Evolutionary conservation across 2,329 filamentous ascomycete species (phyloP), one percentile per base, ranked within the genome.

Genomic region (Aspergillus neotritici): DNA sequence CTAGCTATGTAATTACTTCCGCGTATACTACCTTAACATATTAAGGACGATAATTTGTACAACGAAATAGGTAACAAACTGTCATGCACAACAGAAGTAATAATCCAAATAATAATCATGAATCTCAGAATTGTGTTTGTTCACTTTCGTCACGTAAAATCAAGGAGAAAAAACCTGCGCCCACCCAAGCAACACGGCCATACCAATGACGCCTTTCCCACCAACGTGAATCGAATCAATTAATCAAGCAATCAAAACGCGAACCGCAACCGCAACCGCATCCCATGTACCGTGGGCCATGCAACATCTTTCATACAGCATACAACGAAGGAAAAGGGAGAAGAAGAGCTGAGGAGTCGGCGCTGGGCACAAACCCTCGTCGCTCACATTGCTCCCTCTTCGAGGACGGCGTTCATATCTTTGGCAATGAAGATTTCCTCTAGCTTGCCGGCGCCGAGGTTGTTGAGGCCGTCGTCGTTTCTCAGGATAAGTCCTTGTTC

Each of bases 401-500:
- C 63, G 7, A 68, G 55, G 37, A 67, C 57, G 8, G 69, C 69
- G 31, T 67, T 64, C 2, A 50, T 41, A 51, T 72, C 69, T 44
- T 56, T 65, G 17, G 51, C 53, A 34, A 72, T 67, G 42, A 63
- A 69, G 38, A 74, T 70, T 49, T 74, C 71, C 52, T 72, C 68
- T 14, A 72, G 48, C 13, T 56, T 64, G 36, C 59, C 60, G 9
- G 53, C 54, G 29, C 53, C 54, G 17, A 53, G 48, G 15, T 54
- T 56, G 39, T 51, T 53, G 35, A 43, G 56, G 6, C 61, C 67
- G 29, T 77, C 71, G 34, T 77, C 71, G 43, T 81, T 82, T 52
- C 85, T 78, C 49, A 96, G 85, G 16, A 85, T 75, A 31, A 96
- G 72, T 0, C 90, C 90, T 70, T 94, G 91, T 62, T 96, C 90